phyloP scores from a whole-genome alignment of 1,139 yeast species.

The Casaregolazyma lundiana region DNA sequence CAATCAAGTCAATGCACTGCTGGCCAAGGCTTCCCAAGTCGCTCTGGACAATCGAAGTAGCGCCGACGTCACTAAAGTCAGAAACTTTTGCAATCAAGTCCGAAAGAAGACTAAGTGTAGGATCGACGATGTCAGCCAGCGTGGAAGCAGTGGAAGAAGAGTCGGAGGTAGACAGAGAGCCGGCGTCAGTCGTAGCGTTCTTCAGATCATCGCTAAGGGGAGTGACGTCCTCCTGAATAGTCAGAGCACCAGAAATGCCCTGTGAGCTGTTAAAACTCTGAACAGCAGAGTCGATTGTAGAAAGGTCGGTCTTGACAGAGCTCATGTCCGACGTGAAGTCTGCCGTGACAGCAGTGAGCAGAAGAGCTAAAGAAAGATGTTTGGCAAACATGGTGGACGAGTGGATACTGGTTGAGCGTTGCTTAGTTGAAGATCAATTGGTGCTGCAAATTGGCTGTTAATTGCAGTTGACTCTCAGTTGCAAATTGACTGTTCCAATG shows the following conservation, averaged over 20 bases:
- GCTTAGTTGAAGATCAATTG: too few relatives aligned
- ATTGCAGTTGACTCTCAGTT: too few relatives aligned
- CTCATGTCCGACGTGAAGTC: constrained; percentile 15
- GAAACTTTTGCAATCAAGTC: constrained; percentile 16
- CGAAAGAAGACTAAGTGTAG: constrained; percentile 13
- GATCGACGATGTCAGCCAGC: constrained; percentile 12
- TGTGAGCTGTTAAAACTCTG: constrained; percentile 13
- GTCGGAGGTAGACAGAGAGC: constrained; percentile 12
- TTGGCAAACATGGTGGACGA: too few relatives aligned
- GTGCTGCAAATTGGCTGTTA: too few relatives aligned
- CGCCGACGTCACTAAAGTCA: constrained; percentile 16
- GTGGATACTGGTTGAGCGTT: too few relatives aligned
- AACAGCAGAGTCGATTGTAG: constrained; percentile 16
- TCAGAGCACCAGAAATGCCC: constrained; percentile 16
- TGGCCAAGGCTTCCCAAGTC: constrained; percentile 15
- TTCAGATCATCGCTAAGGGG: constrained; percentile 13
- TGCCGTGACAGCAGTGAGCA: too few relatives aligned
- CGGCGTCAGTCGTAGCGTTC: constrained; percentile 13
- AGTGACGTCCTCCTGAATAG: constrained; percentile 15
- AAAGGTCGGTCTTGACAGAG: constrained; percentile 14
- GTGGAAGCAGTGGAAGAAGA: constrained; percentile 15
- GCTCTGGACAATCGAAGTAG: constrained; percentile 16
- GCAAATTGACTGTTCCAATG: too few relatives aligned
- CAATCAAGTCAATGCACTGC: constrained; percentile 15
- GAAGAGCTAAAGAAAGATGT: too few relatives aligned